Evolutionary conservation across 192 early-diverging fungal species (phyloP), one percentile per base, ranked within the genome.

Genomic region (Backusella westeae): DNA sequence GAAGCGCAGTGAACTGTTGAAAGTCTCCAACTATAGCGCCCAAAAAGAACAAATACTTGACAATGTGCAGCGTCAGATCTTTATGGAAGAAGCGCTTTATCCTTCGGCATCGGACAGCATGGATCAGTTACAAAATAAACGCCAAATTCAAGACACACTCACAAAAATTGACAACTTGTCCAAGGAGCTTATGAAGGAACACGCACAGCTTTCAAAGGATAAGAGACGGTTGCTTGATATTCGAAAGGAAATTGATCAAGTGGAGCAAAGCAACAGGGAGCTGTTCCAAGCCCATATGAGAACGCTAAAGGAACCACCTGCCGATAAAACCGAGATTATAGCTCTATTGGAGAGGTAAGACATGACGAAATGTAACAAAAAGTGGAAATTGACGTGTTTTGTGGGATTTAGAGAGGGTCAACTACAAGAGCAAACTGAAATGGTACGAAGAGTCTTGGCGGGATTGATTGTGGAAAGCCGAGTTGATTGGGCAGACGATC

Each of bases 391-490:
- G 21, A 59, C 26, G 6, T 49, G 46, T n/a, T 49, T 19, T 49
- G 8, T 49, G 46, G 14, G 42, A 17, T 15, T 56, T 21, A 59
- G 21, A 59, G 53, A 59, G 23, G 53, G 17, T 7, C 46, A 49
- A n/a, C 46, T 59, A 59, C 21, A 59, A 23, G 8, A 26, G 26
- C 53, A 59, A 12, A 10, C 9, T 7, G 53, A 59, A 59, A 26
- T 26, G 53, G 9, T 7, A 1, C 53, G 53, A 9, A 23, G 8
- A 23, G 53, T 59, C 21, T 12, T 59, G 6, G 0, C 2, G 10
- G 23, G 82, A 12, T 46, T 87, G 21, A 71, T 87, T 17, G 34
- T 87, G 69, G 86, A 84, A 42, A 87, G 86, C 69, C 75, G 72
- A 38, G 71, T 82, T 12, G 80, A 84, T 67, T 87, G 86, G 86